These are phyloP conservation scores for Leishmania major DNA, from an alignment of 208 protist species.

Conservation along the genomic window DNA sequence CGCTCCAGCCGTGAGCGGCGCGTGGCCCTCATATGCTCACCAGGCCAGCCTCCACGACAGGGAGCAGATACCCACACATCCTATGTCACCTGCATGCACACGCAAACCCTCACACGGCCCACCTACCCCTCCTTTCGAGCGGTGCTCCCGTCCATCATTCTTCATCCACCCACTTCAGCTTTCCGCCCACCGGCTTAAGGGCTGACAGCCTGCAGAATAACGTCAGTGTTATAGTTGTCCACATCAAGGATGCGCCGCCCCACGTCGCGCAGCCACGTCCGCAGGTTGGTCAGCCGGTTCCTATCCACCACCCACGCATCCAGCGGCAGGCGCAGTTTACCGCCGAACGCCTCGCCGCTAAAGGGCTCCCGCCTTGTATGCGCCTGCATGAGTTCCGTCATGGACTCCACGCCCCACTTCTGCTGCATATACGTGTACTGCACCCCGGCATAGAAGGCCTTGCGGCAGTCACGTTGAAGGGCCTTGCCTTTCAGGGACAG, in stretches of 20 bases:
- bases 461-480: slow-evolving; percentile 21
- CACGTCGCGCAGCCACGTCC: slow-evolving; percentile 19
- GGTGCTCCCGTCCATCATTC: too few relatives aligned
- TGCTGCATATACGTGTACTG: slow-evolving; percentile 28
- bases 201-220: slow-evolving; percentile 23
- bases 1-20: background rate
- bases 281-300: slow-evolving; percentile 10
- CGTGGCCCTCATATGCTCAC: background rate
- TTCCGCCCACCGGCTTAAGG: background rate
- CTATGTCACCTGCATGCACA: background rate
- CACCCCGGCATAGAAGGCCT: slow-evolving; percentile 14
- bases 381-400: slow-evolving; percentile 5
- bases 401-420: slow-evolving; percentile 20
- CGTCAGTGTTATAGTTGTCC: slow-evolving; percentile 16
- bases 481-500: slow-evolving; percentile 5
- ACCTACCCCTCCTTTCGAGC: background rate
- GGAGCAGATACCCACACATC: background rate
- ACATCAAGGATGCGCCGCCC: slow-evolving; percentile 5
- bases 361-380: slow-evolving; percentile 8
- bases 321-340: slow-evolving; percentile 25
- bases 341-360: slow-evolving; percentile 13
- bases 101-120: background rate
- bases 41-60: background rate
- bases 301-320: slow-evolving; percentile 36
- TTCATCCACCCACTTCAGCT: background rate